Percentiles rank a stretch among this genome's conserved stretches.
Evolutionary conservation across 805 yeast species (phyloP).

Genomic region (Osmozyma mogii): DNA sequence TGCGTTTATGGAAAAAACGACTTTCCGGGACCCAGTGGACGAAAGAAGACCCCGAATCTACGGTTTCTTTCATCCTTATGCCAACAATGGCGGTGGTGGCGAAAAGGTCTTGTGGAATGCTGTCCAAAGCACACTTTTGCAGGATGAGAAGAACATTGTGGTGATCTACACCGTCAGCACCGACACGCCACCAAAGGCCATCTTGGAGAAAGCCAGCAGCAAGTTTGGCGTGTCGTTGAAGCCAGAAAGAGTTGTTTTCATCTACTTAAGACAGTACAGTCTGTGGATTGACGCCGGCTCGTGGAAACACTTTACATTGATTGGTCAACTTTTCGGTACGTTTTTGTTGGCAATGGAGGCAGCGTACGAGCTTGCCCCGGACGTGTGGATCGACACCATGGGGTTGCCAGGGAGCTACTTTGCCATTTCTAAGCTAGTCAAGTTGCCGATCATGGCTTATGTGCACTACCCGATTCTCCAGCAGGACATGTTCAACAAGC

Average conservation of each 20-base stretch:
- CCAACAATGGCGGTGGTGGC: conserved; percentile 98
- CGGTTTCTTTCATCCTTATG: conserved; percentile 94
- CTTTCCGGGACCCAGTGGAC: conserved; percentile 27
- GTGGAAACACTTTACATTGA: conserved; percentile 74
- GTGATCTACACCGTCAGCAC: conserved; percentile 68
- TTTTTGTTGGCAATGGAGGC: conserved; percentile 64
- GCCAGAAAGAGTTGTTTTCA: conserved; percentile 47
- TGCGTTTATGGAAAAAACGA: conserved; percentile 19
- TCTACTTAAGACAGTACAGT: conserved; percentile 47
- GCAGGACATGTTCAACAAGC: conserved; percentile 70
- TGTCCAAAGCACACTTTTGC: conserved; percentile 56
- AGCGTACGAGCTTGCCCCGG: conserved; percentile 61
- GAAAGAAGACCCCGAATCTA: conserved; percentile 38
- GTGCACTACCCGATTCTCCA: conserved; percentile 95
- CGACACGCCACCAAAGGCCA: conserved; percentile 39
- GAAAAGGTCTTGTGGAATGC: conserved; percentile 96
- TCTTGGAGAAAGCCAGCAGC: conserved; percentile 42
- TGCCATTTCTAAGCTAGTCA: conserved; percentile 44
- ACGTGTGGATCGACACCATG: conserved; percentile 89
- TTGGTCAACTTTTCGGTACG: conserved; percentile 87
- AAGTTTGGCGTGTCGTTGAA: conserved; percentile 52
- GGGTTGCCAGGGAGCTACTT: conserved; percentile 89
- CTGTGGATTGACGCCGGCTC: conserved; percentile 57
- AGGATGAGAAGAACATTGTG: conserved; percentile 43
- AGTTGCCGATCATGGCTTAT: conserved; percentile 75